Base-by-base conservation (phyloP, 768 basidiomycete species). In the Paxillus involutus region DNA sequence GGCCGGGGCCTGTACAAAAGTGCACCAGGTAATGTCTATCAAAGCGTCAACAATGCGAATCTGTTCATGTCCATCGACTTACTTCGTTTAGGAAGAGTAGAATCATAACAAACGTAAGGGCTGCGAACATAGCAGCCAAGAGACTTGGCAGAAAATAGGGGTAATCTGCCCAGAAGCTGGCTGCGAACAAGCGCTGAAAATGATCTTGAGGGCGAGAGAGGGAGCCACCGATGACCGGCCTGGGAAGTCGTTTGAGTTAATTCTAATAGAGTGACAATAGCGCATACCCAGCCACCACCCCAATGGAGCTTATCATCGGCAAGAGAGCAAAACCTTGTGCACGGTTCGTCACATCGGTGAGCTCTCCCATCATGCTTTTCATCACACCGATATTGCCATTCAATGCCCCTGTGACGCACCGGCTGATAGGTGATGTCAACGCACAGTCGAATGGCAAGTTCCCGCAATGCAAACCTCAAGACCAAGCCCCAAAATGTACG, bases 301-400 rank as follows among this genome's bases (percentile, higher is more conserved):
- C 64, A 8, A 47, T 39, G 35, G 44, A 51, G 62, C 64, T 66
- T 33, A 33, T 33, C 12, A 60, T 49, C 17, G 60, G 65, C 39
- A 59, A 7, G 19, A 58, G 52, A 17, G 65, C 55, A 47, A 67
- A 61, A 24, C 47, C 57, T 26, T 36, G 60, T 54, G 42, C 61
- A 43, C 52, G 64, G 51, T 52, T 64, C 44, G 51, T 62, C 37
- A 53, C 61, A 59, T 85, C 82, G 0, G 82, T 83, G 32, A 86
- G 67, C 53, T 86, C 84, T 0, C 76, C 84, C 73, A 86, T 78
- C 56, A 81, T 78, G 56, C 80, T 83, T 63, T 86, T 88, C 75
- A 86, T 82, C n/a, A 88, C 83, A 11, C 80, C 83, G 10, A 82
- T 77, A 59, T 85, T 85, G 39, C 84, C 85, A 58, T 85, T 84